Base-by-base conservation (phyloP, 768 basidiomycete species). In the Hericium alpestre region DNA sequence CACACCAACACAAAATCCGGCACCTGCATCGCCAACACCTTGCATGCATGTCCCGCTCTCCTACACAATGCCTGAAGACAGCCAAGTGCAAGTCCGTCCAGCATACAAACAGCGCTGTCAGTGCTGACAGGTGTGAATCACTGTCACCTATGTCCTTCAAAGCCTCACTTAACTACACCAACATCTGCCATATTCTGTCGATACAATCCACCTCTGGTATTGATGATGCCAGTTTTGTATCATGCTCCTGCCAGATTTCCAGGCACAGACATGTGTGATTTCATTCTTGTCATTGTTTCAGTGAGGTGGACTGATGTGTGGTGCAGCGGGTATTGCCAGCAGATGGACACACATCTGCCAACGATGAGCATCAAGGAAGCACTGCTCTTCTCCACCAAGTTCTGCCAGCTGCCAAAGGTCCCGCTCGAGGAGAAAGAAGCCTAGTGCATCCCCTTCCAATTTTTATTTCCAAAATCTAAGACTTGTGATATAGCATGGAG, bases 321-420 rank as follows among this genome's bases (percentile, higher is more conserved):
- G 13, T 58, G 8, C 27, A 86, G 83, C 50, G 90, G 89, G 0
- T 93, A 92, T 64, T 88, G 86, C 57, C 90, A 94, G 65, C 93
- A 95, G 65, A 81, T 81, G 75, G 90, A 91, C 62, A 85, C 83
- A 0, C 92, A 93, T 70, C 76, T 86, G 18, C 78, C 82, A 23
- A 81, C 83, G 8, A 71, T 81, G 1, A 93, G 89, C 7, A 90
- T 93, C 15, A 79, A 87, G 23, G 89, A 93, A 64, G 89, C 90
- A 0, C 72, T 93, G 10, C 70, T 81, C 41, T 86, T 90, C 70
- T 92, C 90, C 1, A 90, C 90, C 2, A 80, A 78, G 53, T 73
- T 93, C 38, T 83, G 90, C 37, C 91, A 91, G 65, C 88, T 87
- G 0, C 66, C 75, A 1, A 74, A 76, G 1, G 83, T 90, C 2